Evolutionary conservation across 345 rosid species (phyloP).

Genomic region (Brassica cretica): DNA sequence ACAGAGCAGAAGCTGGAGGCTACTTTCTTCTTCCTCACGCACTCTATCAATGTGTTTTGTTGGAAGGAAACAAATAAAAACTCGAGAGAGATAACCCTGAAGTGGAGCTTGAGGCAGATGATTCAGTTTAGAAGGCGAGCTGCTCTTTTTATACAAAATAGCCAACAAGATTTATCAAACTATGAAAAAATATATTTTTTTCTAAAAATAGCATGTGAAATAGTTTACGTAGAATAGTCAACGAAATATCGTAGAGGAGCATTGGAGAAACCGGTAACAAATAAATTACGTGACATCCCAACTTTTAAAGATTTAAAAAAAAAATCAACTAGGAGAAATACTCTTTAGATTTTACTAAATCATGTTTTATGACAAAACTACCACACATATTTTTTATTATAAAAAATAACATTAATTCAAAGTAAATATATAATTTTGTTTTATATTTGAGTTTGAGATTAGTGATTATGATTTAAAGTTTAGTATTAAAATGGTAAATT

Average conservation of each 20-base stretch:
- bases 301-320: no score
- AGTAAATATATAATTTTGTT: no score
- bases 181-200: not conserved
- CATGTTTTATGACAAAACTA: no score
- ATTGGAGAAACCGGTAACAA: constrained; percentile 27
- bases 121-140: constrained; percentile 30
- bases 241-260: not conserved
- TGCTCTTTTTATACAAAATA: constrained; percentile 29
- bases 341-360: no score
- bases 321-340: no score
- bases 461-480: no score
- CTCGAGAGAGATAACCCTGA: constrained; percentile 18
- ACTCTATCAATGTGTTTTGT: constrained; percentile 20
- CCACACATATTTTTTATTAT: no score
- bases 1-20: not conserved
- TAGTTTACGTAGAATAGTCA: constrained; percentile 26
- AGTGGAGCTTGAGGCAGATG: constrained; percentile 38
- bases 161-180: not conserved
- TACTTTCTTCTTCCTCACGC: constrained; percentile 25
- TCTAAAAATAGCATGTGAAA: not conserved
- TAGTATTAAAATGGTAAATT: no score
- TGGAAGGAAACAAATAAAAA: not conserved
- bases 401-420: no score
- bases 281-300: not conserved
- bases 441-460: no score